phyloP scores from a whole-genome alignment of 2,329 filamentous ascomycete species.

The Aspergillus sojae region DNA sequence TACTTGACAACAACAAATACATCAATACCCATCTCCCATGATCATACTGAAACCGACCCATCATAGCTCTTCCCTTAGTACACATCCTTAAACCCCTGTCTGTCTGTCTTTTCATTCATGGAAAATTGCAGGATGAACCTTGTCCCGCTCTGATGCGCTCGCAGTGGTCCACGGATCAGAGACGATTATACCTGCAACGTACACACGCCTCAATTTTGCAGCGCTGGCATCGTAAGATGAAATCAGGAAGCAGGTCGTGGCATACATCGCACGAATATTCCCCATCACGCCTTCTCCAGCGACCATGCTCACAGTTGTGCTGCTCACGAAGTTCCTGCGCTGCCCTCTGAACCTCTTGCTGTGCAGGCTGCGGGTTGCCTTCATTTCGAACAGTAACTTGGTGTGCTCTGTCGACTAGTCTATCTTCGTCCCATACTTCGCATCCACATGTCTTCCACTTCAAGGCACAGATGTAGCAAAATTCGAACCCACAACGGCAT shows the following conservation, averaged over 20 bases:
- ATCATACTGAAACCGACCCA: not conserved
- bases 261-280: conserved; percentile 13
- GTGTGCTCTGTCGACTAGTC: conserved; percentile 19
- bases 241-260: conserved; percentile 5
- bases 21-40: not conserved
- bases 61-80: not conserved
- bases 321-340: conserved; percentile 15
- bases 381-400: conserved; percentile 3
- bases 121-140: not conserved
- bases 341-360: conserved; percentile 7
- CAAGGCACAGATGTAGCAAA: conserved; percentile 35
- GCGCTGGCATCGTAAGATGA: conserved; percentile 12
- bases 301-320: conserved; percentile 20
- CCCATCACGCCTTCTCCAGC: conserved; percentile 11
- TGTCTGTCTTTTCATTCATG: too few species aligned
- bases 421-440: conserved; percentile 28
- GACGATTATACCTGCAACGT: conserved; percentile 17
- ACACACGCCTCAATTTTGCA: conserved; percentile 13
- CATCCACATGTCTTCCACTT: conserved; percentile 34
- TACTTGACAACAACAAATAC: not conserved
- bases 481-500: conserved; percentile 33
- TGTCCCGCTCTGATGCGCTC: not conserved
- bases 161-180: not conserved
- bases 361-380: conserved; percentile 1
- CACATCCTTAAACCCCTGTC: not conserved